Conservation (phyloP, 768 basidiomycete species). For the Psilocybe subaeruginosa region DNA sequence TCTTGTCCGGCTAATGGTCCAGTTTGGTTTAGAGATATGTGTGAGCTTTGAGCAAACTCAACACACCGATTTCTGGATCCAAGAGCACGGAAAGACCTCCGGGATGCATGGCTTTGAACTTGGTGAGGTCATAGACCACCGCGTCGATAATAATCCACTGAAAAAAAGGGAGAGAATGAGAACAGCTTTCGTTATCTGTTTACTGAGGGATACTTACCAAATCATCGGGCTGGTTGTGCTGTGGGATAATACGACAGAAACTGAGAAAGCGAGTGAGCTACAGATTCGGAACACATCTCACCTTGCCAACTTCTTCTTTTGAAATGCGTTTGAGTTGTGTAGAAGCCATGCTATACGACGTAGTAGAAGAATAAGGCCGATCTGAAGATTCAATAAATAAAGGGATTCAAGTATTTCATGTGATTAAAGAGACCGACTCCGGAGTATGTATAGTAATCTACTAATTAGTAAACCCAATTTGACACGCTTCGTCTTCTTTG, state of each 20-base stretch:
- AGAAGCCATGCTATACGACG: slow-evolving; percentile 13
- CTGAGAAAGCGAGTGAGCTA: neutral
- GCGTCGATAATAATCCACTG: slow-evolving; percentile 77
- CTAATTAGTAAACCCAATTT: neutral
- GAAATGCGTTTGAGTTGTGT: slow-evolving; percentile 33
- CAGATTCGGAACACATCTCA: neutral
- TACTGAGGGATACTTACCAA: slow-evolving; percentile 49
- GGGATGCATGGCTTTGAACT: slow-evolving; percentile 82
- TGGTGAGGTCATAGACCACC: slow-evolving; percentile 81
- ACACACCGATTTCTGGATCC: slow-evolving; percentile 75
- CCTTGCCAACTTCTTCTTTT: slow-evolving; percentile 35
- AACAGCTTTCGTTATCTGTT: neutral
- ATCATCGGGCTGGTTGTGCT: slow-evolving; percentile 83
- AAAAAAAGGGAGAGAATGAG: neutral
- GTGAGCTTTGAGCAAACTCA: neutral
- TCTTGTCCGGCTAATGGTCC: slow-evolving; percentile 72
- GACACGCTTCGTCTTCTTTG: neutral
- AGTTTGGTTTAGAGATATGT: slow-evolving; percentile 5
- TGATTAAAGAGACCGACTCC: slow-evolving; percentile 15
- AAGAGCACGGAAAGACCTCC: slow-evolving; percentile 81
- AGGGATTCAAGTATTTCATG: slow-evolving; percentile 18
- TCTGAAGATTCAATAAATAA: slow-evolving; percentile 7
- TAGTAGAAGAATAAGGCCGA: slow-evolving; percentile 4
- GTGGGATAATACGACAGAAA: neutral
- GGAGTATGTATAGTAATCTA: neutral